Percentiles rank a stretch among this genome's conserved stretches.
Evolutionary conservation across 2,329 filamentous ascomycete genomes (phyloP).

Genomic region (Xylariaceae sp.): DNA sequence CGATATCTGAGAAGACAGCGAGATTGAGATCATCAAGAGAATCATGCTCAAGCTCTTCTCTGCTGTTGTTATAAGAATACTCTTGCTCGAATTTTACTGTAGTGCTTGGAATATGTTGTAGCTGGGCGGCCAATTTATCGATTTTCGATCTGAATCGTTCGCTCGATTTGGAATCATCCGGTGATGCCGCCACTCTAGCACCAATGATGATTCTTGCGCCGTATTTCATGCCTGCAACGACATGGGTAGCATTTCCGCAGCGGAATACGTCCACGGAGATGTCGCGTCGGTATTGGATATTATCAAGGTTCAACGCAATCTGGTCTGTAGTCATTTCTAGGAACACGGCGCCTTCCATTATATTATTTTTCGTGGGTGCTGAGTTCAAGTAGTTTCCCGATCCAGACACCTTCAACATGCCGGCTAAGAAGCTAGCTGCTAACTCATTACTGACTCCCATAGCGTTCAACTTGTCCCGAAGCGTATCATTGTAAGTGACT

Average conservation of each 20-base stretch:
- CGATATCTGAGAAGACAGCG: conserved; percentile 5
- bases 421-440: conserved; percentile 7
- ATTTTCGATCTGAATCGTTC: not conserved
- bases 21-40: not conserved
- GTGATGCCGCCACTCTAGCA: not conserved
- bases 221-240: conserved; percentile 3
- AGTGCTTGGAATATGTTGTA: not conserved
- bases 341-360: conserved; percentile 6
- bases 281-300: not conserved
- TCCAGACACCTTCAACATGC: conserved; percentile 4
- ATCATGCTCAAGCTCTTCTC: not conserved
- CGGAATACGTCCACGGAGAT: not conserved
- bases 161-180: not conserved
- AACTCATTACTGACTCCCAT: conserved; percentile 2
- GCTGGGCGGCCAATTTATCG: not conserved
- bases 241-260: conserved; percentile 2
- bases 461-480: conserved; percentile 2
- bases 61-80: not conserved
- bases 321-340: conserved; percentile 1
- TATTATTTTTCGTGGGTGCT: not conserved
- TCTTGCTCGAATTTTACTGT: not conserved
- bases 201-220: conserved; percentile 2
- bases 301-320: not conserved
- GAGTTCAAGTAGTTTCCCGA: conserved; percentile 4
- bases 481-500: not conserved